Evolutionary conservation across 1,139 yeast genomes (phyloP).

Genomic region (Debaryomyces udenii): DNA sequence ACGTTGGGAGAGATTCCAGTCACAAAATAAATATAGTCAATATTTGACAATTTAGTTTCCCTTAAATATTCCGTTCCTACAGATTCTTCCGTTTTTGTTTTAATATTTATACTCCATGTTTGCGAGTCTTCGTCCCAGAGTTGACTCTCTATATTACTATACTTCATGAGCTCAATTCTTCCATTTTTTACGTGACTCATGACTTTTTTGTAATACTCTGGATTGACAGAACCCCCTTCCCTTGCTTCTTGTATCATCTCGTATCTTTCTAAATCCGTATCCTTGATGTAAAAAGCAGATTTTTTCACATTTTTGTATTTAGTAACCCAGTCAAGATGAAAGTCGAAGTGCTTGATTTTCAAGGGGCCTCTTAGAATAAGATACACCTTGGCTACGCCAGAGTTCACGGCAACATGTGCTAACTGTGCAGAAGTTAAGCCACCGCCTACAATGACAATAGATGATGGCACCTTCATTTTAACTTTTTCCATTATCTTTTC

Average conservation of each 20-base stretch:
- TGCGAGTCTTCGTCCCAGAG: constrained; percentile 24
- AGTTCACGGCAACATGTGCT: constrained; percentile 40
- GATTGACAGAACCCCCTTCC: constrained; percentile 54
- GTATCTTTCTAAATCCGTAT: constrained; percentile 44
- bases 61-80: constrained; percentile 8
- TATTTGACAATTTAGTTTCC: constrained; percentile 11
- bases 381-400: constrained; percentile 35
- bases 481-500: constrained; percentile 21
- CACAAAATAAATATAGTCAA: constrained; percentile 47
- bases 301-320: constrained; percentile 48
- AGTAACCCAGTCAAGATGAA: constrained; percentile 57
- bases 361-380: constrained; percentile 43
- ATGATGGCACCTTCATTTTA: constrained; percentile 18
- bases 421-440: constrained; percentile 54
- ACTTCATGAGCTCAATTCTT: constrained; percentile 25
- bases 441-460: constrained; percentile 49
- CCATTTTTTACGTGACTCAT: constrained; percentile 35
- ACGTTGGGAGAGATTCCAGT: constrained; percentile 45
- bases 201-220: constrained; percentile 43
- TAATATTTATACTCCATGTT: constrained; percentile 24
- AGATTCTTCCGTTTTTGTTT: constrained; percentile 12
- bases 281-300: constrained; percentile 46
- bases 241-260: constrained; percentile 48
- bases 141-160: constrained; percentile 26
- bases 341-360: constrained; percentile 53